Evolutionary conservation across 23 red algal species (phyloP).

Genomic region (Gracilaria domingensis): DNA sequence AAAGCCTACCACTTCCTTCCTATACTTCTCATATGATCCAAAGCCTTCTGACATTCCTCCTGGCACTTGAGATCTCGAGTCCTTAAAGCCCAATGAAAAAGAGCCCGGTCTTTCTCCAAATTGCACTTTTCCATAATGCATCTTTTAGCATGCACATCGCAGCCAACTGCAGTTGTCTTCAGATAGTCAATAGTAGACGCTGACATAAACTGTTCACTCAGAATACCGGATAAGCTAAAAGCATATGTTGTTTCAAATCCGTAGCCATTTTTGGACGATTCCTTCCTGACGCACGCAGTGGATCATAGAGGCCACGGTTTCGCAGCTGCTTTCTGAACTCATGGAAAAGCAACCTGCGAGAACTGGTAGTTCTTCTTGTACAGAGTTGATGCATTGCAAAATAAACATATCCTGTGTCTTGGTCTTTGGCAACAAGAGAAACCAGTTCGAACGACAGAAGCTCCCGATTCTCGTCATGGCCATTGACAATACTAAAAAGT

Average conservation of each 20-base stretch:
- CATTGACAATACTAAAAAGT: background rate
- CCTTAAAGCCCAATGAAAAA: background rate
- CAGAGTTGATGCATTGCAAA: background rate
- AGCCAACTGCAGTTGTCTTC: background rate
- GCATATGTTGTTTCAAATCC: conserved; percentile 20
- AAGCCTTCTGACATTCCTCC: background rate
- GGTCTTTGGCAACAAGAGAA: conserved; percentile 16
- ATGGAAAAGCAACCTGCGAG: background rate
- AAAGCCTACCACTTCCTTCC: background rate
- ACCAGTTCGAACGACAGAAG: conserved; percentile 3
- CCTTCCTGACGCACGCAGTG: background rate
- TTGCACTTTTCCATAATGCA: conserved; percentile 15
- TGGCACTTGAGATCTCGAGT: background rate
- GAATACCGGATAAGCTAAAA: background rate
- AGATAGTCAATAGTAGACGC: background rate
- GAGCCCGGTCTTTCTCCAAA: background rate
- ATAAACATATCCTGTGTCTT: background rate
- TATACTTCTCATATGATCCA: background rate
- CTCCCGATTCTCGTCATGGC: background rate
- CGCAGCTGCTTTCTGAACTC: background rate
- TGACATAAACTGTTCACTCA: background rate
- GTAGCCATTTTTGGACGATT: background rate
- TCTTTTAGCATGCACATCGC: conserved; percentile 28
- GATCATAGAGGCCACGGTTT: background rate
- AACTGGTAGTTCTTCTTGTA: background rate